Percentiles rank a stretch among this genome's conserved stretches.
Evolutionary conservation across 2,329 filamentous ascomycete genomes (phyloP).

Genomic region (Aspergillus arachidicola): DNA sequence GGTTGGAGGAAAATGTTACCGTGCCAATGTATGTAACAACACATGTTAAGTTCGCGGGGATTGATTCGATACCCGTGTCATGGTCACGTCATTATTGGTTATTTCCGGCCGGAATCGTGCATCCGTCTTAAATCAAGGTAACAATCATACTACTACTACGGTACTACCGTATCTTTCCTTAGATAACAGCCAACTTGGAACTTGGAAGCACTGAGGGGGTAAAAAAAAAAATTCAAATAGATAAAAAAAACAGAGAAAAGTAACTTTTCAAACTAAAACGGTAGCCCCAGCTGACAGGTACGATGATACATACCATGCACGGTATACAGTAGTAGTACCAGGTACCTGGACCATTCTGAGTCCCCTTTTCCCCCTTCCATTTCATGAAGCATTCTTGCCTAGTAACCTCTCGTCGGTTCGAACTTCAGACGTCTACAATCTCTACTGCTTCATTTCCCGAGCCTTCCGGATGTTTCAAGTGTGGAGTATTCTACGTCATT

Average conservation of each 20-base stretch:
- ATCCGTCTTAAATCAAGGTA: background rate
- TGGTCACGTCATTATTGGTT: slow-evolving; percentile 8
- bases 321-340: background rate
- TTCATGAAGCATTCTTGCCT: background rate
- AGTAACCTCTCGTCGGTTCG: background rate
- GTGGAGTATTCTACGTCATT: slow-evolving; percentile 11
- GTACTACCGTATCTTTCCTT: background rate
- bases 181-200: background rate
- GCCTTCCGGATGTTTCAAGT: background rate
- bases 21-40: slow-evolving; percentile 6
- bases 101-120: background rate
- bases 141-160: background rate
- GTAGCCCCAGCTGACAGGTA: background rate
- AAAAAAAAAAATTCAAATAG: background rate
- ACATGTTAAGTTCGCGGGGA: background rate
- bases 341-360: background rate
- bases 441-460: background rate
- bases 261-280: background rate
- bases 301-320: background rate
- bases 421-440: background rate
- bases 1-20: slow-evolving; percentile 4
- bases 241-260: background rate
- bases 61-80: slow-evolving; percentile 4
- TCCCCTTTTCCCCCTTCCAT: background rate
- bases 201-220: background rate